A percentile compares a stretch with the other conserved stretches of the same genome.
Evolutionary conservation across 805 yeast genomes (phyloP).

Genomic region (Nakazawaea laoshanensis): DNA sequence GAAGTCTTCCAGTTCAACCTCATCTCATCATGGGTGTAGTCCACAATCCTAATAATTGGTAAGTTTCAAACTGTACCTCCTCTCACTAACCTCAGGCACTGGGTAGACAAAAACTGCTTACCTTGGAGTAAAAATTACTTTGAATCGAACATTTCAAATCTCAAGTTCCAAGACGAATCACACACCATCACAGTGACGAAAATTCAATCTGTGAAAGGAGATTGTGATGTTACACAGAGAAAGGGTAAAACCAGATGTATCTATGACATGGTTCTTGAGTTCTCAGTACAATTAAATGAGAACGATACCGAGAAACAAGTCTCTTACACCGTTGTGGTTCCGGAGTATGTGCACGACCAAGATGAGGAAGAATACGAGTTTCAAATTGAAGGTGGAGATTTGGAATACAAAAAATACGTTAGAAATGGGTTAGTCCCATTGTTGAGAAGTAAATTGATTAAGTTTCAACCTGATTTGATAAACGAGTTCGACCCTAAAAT

Average conservation of each 20-base stretch:
- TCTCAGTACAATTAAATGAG: slow-evolving; percentile 32
- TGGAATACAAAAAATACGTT: slow-evolving; percentile 28
- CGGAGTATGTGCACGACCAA: slow-evolving; percentile 75
- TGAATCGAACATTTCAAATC: slow-evolving; percentile 45
- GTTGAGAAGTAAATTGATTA: slow-evolving; percentile 35
- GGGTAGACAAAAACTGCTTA: slow-evolving; percentile 97
- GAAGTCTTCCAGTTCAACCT: not conserved
- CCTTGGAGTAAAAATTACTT: slow-evolving; percentile 84
- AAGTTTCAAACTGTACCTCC: slow-evolving; percentile 1
- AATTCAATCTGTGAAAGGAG: slow-evolving; percentile 48
- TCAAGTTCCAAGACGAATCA: slow-evolving; percentile 2
- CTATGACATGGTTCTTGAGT: slow-evolving; percentile 52
- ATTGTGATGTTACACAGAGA: slow-evolving; percentile 78
- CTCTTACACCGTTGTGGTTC: slow-evolving; percentile 39
- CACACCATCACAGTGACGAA: slow-evolving; percentile 14
- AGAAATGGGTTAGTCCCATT: slow-evolving; percentile 44
- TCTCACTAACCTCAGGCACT: slow-evolving; percentile 45
- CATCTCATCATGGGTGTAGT: slow-evolving; percentile 38
- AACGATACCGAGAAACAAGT: slow-evolving; percentile 26
- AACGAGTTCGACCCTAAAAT: slow-evolving; percentile 54
- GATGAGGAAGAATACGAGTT: slow-evolving; percentile 55
- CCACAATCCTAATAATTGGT: slow-evolving; percentile 91
- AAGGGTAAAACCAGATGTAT: slow-evolving; percentile 75
- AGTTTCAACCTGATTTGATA: slow-evolving; percentile 58
- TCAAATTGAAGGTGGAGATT: slow-evolving; percentile 30